Evolutionary conservation across 1,284 basidiomycete species (phyloP).

Genomic region (Hymenochaete sp.): DNA sequence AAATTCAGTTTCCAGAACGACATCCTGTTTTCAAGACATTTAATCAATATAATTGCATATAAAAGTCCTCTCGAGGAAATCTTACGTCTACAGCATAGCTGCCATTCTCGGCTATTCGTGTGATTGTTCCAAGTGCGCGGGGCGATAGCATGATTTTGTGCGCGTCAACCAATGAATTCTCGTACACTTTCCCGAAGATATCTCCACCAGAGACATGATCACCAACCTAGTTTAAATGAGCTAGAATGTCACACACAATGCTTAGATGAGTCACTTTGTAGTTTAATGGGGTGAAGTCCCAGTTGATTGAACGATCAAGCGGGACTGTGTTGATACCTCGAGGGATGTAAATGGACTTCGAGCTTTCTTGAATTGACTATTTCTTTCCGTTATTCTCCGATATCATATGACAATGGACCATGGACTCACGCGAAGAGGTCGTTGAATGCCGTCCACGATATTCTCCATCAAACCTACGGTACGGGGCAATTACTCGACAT

Average conservation of each 20-base stretch:
- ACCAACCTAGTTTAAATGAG: conserved; percentile 51
- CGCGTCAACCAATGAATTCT: conserved; percentile 93
- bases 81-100: conserved; percentile 86
- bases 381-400: not conserved
- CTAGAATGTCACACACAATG: conserved; percentile 7
- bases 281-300: conserved; percentile 91
- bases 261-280: conserved; percentile 56
- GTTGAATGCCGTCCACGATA: conserved; percentile 97
- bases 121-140: conserved; percentile 91
- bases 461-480: conserved; percentile 87
- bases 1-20: conserved; percentile 96
- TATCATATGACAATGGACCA: not conserved
- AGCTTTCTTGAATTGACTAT: conserved; percentile 91
- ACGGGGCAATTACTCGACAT: not conserved
- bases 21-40: conserved; percentile 49
- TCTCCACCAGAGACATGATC: conserved; percentile 97
- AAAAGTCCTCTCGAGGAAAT: conserved; percentile 3
- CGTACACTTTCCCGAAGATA: conserved; percentile 91
- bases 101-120: conserved; percentile 89
- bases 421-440: conserved; percentile 69
- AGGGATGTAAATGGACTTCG: conserved; percentile 98
- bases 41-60: conserved; percentile 4
- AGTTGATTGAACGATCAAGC: conserved; percentile 80
- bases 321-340: conserved; percentile 97
- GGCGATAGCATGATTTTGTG: conserved; percentile 98